These are phyloP conservation scores for Malassezia globosa DNA, from an alignment of 1,284 basidiomycete genomes.

Conservation along the genomic window DNA sequence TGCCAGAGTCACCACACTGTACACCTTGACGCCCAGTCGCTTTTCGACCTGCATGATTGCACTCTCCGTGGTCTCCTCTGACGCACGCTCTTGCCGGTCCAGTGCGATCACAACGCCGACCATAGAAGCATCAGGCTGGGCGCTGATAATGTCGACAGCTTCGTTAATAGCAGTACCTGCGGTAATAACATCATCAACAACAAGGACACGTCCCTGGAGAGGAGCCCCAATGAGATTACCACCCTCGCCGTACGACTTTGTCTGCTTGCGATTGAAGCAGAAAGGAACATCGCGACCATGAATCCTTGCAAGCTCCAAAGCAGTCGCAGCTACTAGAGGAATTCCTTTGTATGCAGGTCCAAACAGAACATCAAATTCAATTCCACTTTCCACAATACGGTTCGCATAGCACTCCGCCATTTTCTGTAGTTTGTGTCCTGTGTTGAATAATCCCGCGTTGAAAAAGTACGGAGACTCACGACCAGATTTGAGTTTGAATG, in stretches of 20 bases:
- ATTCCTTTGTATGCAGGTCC: slow-evolving; percentile 98
- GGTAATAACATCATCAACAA: slow-evolving; percentile 95
- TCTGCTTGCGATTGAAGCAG: slow-evolving; percentile 89
- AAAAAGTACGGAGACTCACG: slow-evolving; percentile 91
- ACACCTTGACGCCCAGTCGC: slow-evolving; percentile 59
- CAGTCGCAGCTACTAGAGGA: slow-evolving; percentile 76
- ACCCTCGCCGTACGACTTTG: slow-evolving; percentile 93
- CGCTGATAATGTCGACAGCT: slow-evolving; percentile 35
- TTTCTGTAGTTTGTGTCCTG: slow-evolving; percentile 66
- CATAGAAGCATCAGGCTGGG: slow-evolving; percentile 47
- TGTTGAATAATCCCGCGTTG: slow-evolving; percentile 75
- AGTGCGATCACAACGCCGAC: slow-evolving; percentile 83
- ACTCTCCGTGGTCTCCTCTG: slow-evolving; percentile 43
- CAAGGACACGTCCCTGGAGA: slow-evolving; percentile 61
- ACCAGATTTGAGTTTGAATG: slow-evolving; percentile 62
- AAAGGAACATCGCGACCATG: slow-evolving; percentile 64
- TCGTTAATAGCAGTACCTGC: slow-evolving; percentile 55
- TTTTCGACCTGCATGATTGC: slow-evolving; percentile 63
- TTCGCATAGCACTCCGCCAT: slow-evolving; percentile 75
- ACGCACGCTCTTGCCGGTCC: slow-evolving; percentile 75
- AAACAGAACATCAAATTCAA: slow-evolving; percentile 74
- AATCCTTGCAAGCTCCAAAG: slow-evolving; percentile 59
- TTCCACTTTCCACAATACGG: slow-evolving; percentile 54
- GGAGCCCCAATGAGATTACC: slow-evolving; percentile 78
- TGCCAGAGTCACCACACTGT: slow-evolving; percentile 67